Evolutionary conservation across 192 early-diverging fungal species (phyloP).

Genomic region (Podila clonocystis): DNA sequence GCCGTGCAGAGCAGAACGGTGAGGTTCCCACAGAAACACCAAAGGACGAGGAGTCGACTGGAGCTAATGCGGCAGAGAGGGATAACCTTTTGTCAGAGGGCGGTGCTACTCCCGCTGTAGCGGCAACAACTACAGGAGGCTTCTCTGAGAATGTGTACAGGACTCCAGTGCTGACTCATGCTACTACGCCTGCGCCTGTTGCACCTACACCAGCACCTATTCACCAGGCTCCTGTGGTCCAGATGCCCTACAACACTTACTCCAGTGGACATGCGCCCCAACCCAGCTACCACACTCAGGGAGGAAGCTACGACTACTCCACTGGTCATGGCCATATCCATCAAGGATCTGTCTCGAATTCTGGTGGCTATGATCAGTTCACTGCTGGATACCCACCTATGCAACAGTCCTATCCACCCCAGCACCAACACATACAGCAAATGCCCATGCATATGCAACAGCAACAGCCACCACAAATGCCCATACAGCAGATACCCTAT

Average conservation of each 20-base stretch:
- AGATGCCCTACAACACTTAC: constrained; percentile 20
- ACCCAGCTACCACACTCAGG: constrained; percentile 21
- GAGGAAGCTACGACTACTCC: constrained; percentile 22
- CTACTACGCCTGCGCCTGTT: constrained; percentile 5
- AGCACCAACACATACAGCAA: neutral
- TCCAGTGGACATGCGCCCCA: constrained; percentile 15
- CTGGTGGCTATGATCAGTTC: constrained; percentile 17
- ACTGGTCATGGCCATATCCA: constrained; percentile 21
- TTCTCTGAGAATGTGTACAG: constrained; percentile 36
- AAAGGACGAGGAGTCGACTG: constrained; percentile 18
- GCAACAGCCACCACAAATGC: constrained; percentile 12
- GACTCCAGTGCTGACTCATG: constrained; percentile 15
- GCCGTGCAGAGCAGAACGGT: constrained; percentile 18
- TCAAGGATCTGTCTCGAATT: constrained; percentile 22
- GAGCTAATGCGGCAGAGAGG: neutral
- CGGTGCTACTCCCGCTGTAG: constrained; percentile 10
- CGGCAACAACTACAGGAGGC: neutral
- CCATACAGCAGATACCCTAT: constrained; percentile 32
- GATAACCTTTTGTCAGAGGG: neutral
- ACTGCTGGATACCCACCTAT: no score
- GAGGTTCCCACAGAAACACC: constrained; percentile 19
- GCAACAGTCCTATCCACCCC: constrained; percentile 10
- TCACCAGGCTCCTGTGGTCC: neutral
- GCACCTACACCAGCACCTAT: constrained; percentile 6
- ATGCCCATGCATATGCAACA: neutral